Evolutionary conservation across 768 basidiomycete genomes (phyloP), one percentile per base, ranked within the genome.

Genomic region (Lentinula detonsa): DNA sequence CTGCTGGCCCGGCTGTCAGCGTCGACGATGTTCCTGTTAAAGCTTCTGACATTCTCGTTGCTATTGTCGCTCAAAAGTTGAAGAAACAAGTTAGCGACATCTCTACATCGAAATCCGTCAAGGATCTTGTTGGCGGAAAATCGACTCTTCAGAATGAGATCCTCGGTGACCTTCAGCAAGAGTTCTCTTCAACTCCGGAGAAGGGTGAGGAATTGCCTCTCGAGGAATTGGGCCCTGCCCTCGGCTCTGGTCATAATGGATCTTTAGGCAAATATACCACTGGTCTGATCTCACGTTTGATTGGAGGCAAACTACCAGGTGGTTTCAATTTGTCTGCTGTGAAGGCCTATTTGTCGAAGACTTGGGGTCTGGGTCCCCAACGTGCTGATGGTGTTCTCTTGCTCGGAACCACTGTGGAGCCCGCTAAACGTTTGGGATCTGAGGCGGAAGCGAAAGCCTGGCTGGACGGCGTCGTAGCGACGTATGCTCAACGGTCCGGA

Each of bases 81-180:
- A 99, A 99, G 87, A 99, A 99, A 82, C 84, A 80, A 59, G 81
- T 95, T 33, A 84, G 88, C 53, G 97, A 98, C 68, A 79, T 98
- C 60, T 92, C 95, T 4, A 78, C 95, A 6, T 82, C 86, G 63
- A 99, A 99, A 74, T 90, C 94, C 0, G 95, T 99, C 80, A 98
- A 99, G 75, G 97, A 99, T 68, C 89, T 99, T 59, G 95, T 97
- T 50, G 94, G 94, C 33, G 97, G 97, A 65, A 99, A 99, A 76
- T 98, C 96, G 16, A 99, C 97, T 0, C 80, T 99, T 62, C 97
- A 98, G 76, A 99, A 99, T 72, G 97, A 99, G 73, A 98, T 99
- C 63, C 78, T 99, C 48, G 97, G 97, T 51, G 97, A 98, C 70
- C 81, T 99, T 42, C 95, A 97, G 70, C 85, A 93, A 67, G 97